Evolutionary conservation across 2,329 filamentous ascomycete species (phyloP).

Genomic region (Phialemoniopsis sp.): DNA sequence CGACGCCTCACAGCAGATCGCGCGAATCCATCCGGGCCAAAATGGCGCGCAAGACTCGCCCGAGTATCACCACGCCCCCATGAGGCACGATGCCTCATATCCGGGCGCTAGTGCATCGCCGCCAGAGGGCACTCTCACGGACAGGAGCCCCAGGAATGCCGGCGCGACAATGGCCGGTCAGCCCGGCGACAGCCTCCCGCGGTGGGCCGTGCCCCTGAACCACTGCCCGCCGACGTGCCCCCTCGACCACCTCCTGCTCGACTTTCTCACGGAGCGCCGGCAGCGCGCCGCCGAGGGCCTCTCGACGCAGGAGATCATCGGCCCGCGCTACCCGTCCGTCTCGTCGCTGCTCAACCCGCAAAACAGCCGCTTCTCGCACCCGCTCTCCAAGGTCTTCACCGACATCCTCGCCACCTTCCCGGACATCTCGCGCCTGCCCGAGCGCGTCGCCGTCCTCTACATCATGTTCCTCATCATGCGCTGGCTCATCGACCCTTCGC

Average conservation of each 20-base stretch:
- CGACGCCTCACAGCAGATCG: slow-evolving; percentile 51
- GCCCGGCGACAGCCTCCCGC: neutral
- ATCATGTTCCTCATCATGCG: slow-evolving; percentile 84
- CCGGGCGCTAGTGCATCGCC: slow-evolving; percentile 3
- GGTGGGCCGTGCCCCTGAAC: neutral
- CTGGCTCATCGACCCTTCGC: slow-evolving; percentile 78
- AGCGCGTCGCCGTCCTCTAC: slow-evolving; percentile 78
- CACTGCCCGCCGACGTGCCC: slow-evolving; percentile 70
- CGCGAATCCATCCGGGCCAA: slow-evolving; percentile 44
- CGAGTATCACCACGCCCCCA: slow-evolving; percentile 38
- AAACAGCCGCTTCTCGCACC: slow-evolving; percentile 60
- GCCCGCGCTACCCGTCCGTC: slow-evolving; percentile 76
- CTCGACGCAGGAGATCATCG: slow-evolving; percentile 61
- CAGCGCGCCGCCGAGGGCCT: slow-evolving; percentile 64
- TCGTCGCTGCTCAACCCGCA: slow-evolving; percentile 73
- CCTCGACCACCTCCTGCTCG: slow-evolving; percentile 73
- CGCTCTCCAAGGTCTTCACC: slow-evolving; percentile 78
- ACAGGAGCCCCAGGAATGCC: neutral
- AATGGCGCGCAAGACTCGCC: slow-evolving; percentile 42
- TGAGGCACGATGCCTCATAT: slow-evolving; percentile 46
- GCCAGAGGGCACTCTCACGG: slow-evolving; percentile 1
- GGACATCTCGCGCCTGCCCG: slow-evolving; percentile 71
- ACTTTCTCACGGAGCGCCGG: slow-evolving; percentile 69
- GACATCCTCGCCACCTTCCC: slow-evolving; percentile 84
- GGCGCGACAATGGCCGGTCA: neutral